Base-by-base conservation (phyloP, 768 basidiomycete species). In the Hebeloma cylindrosporum region DNA sequence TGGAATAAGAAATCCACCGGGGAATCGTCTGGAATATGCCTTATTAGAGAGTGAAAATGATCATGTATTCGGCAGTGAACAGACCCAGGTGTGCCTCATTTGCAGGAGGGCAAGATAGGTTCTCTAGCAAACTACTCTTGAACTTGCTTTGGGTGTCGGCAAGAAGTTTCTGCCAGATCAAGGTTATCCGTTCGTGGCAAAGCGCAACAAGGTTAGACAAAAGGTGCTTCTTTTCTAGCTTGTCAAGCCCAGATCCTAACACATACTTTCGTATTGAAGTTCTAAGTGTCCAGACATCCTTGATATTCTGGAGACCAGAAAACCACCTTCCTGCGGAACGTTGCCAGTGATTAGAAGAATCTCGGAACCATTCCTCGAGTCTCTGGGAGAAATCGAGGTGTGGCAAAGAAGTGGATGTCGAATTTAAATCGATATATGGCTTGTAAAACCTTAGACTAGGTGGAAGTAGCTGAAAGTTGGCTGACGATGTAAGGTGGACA, bases 391-490 rank as follows among this genome's bases (percentile, higher is more conserved):
- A 65, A 18, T 69, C 60, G 1, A 62, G 53, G 32, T 69, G 70
- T 3, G 77, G 62, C 17, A 83, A 62, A 2, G 71, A 69, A 13
- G 81, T 72, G 3, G 80, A 78, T 0, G 79, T 62, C 0, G 88
- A 81, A 7, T 73, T 68, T 5, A 83, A 66, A 55, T 93, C 85
- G 48, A 95, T 78, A 61, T 89, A 94, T 7, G 93, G 93, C 55
- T 83, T 88, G 64, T 93, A 96, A 4, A 78, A 74, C 52, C 76
- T 77, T 48, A 97, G 76, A 47, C 71, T 76, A 1, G 71, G 58
- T 0, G 93, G 91, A 0, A 97, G 75, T 42, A 90, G 75, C 11
- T 83, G 77, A 49, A 93, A 81, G 51, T 93, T 88, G 18, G 86
- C 80, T 0, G 91, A 86, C 0, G 93, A 93, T 0, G 92, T 92